These are phyloP conservation scores for Rhizopus sp. DNA, from an alignment of 371 early-diverging fungal species.

Conservation along the genomic window DNA sequence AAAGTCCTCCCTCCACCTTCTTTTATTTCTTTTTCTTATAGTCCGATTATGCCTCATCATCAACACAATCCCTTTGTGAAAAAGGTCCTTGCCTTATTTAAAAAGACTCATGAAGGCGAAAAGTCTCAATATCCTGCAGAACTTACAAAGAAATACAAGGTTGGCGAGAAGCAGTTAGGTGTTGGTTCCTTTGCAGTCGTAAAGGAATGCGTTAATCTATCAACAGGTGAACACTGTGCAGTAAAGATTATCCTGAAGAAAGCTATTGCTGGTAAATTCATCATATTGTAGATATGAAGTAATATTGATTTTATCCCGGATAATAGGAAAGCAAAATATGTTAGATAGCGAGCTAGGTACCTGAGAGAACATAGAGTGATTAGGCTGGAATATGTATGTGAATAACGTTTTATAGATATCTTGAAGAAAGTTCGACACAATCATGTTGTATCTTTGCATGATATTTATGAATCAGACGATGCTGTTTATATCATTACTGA, in stretches of 20 bases:
- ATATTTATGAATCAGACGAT: slow-evolving; percentile 72
- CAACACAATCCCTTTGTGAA: slow-evolving; percentile 34
- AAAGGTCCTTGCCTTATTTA: slow-evolving; percentile 40
- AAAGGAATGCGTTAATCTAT: slow-evolving; percentile 58
- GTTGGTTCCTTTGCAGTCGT: slow-evolving; percentile 85
- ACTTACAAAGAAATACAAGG: slow-evolving; percentile 40
- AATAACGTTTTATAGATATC: slow-evolving; percentile 43
- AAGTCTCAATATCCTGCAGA: slow-evolving; percentile 36
- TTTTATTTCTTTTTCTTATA: background rate
- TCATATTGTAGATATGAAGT: background rate
- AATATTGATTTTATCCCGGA: background rate
- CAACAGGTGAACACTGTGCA: slow-evolving; percentile 64
- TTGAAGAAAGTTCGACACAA: slow-evolving; percentile 74
- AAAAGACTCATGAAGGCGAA: slow-evolving; percentile 42
- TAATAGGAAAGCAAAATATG: slow-evolving; percentile 74
- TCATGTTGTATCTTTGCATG: slow-evolving; percentile 77
- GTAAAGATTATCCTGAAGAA: slow-evolving; percentile 83
- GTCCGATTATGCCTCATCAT: slow-evolving; percentile 8
- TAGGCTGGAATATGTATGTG: background rate
- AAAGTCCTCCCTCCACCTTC: background rate
- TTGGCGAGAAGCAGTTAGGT: slow-evolving; percentile 51
- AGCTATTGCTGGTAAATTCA: slow-evolving; percentile 45
- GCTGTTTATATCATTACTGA: slow-evolving; percentile 83
- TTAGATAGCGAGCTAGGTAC: slow-evolving; percentile 75
- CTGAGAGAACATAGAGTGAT: background rate